These are phyloP conservation scores for Lachnum nothofagi DNA, from an alignment of 2,329 filamentous ascomycete species.

Conservation along the genomic window DNA sequence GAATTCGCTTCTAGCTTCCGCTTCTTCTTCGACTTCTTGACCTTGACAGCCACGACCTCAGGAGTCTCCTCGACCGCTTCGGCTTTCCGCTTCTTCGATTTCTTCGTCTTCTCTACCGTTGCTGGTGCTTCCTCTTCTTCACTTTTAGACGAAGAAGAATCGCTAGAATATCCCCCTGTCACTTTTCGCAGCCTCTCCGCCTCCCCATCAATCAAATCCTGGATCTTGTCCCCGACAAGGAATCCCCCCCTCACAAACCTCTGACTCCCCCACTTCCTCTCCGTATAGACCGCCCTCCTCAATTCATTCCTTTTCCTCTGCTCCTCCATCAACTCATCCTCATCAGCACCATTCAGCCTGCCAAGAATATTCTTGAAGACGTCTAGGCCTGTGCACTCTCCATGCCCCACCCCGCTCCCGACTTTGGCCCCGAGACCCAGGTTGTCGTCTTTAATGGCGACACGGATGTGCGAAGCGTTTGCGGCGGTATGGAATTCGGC, in stretches of 20 bases:
- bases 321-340: constrained; percentile 66
- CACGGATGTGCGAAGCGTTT: constrained; percentile 79
- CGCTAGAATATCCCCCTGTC: constrained; percentile 10
- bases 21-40: constrained; percentile 35
- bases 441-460: constrained; percentile 83
- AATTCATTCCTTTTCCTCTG: constrained; percentile 62
- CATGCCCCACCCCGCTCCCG: constrained; percentile 60
- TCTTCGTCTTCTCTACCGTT: constrained; percentile 20
- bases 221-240: constrained; percentile 52
- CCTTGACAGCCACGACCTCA: constrained; percentile 20
- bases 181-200: constrained; percentile 27
- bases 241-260: constrained; percentile 85
- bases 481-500: constrained; percentile 71
- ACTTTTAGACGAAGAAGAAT: constrained; percentile 9
- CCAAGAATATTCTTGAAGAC: constrained; percentile 83
- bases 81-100: constrained; percentile 41
- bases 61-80: constrained; percentile 36
- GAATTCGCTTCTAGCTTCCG: constrained; percentile 31
- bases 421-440: constrained; percentile 80
- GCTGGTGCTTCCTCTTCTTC: constrained; percentile 16
- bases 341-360: constrained; percentile 80
- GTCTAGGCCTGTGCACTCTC: constrained; percentile 75
- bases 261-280: constrained; percentile 72
- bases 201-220: constrained; percentile 40
- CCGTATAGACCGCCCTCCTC: constrained; percentile 68